Conservation (phyloP, 2,329 filamentous ascomycete genomes). For the Epichloe bromicola region DNA sequence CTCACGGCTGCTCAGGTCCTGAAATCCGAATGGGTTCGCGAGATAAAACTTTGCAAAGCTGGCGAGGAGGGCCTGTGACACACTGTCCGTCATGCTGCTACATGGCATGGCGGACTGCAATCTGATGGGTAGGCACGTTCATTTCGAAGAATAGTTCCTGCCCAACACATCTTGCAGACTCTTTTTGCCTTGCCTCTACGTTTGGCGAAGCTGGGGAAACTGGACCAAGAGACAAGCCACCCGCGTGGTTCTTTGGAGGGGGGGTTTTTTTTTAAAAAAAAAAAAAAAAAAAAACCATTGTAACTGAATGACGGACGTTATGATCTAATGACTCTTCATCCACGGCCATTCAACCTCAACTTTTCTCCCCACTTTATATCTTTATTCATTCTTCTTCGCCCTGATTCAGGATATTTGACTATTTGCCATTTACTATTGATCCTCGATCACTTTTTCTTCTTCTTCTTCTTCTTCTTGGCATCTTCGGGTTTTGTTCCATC, state of each 20-base stretch:
- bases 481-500: background rate
- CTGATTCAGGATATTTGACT: background rate
- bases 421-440: slow-evolving; percentile 3
- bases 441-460: slow-evolving; percentile 8
- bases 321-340: slow-evolving; percentile 9
- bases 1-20: slow-evolving; percentile 94
- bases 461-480: slow-evolving; percentile 5
- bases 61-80: slow-evolving; percentile 82
- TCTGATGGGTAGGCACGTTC: slow-evolving; percentile 8
- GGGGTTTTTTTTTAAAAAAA: no score
- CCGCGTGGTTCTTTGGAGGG: background rate
- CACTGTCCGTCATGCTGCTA: slow-evolving; percentile 14
- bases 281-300: background rate
- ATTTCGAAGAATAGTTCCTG: background rate
- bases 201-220: slow-evolving; percentile 7
- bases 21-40: slow-evolving; percentile 96
- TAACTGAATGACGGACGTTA: slow-evolving; percentile 4
- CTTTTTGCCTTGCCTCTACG: slow-evolving; percentile 6
- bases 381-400: background rate
- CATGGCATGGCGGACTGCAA: slow-evolving; percentile 17
- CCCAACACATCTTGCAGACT: slow-evolving; percentile 14
- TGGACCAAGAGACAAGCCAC: slow-evolving; percentile 5
- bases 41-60: slow-evolving; percentile 93
- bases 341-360: slow-evolving; percentile 1
- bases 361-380: background rate